Percentiles rank a stretch among this genome's conserved stretches.
Conservation (phyloP, 164 flowering plant species). For the Aristolochia contorta region DNA sequence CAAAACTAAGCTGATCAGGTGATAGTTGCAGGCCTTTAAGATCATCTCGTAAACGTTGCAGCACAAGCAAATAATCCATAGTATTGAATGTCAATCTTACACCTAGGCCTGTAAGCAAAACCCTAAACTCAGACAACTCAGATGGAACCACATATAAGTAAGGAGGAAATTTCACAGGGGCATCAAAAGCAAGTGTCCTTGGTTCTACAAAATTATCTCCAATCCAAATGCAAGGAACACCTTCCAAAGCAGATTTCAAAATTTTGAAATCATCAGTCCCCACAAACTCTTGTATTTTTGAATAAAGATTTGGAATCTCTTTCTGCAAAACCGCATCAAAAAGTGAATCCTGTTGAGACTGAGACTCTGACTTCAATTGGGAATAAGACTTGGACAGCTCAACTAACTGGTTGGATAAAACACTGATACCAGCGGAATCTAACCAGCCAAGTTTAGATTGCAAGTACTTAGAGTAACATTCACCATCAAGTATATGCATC, state of each 20-base stretch:
- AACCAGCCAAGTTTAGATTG: constrained; percentile 75
- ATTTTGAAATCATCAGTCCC: constrained; percentile 37
- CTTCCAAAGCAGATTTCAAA: constrained; percentile 50
- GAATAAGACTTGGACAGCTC: constrained; percentile 51
- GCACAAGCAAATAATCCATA: constrained; percentile 51
- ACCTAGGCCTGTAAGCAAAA: constrained; percentile 69
- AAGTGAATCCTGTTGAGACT: constrained; percentile 23
- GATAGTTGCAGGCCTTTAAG: constrained; percentile 48
- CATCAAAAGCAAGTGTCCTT: constrained; percentile 83
- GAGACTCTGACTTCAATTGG: constrained; percentile 33
- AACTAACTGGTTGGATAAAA: constrained; percentile 50
- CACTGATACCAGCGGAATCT: constrained; percentile 34
- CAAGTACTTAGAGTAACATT: constrained; percentile 43
- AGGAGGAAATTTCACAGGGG: constrained; percentile 88
- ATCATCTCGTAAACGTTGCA: constrained; percentile 54
- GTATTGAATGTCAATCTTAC: constrained; percentile 64
- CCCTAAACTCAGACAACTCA: constrained; percentile 69
- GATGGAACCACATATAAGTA: constrained; percentile 92
- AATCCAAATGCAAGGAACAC: constrained; percentile 86
- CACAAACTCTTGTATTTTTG: constrained; percentile 53
- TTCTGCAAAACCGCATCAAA: constrained; percentile 44
- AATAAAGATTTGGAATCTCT: constrained; percentile 54
- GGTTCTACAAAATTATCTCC: constrained; percentile 84
- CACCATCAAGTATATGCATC: constrained; percentile 72
- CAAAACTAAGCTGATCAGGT: constrained; percentile 73